Evolutionary conservation across 2,329 filamentous ascomycete species (phyloP).

Genomic region (Aspergillus melleus): DNA sequence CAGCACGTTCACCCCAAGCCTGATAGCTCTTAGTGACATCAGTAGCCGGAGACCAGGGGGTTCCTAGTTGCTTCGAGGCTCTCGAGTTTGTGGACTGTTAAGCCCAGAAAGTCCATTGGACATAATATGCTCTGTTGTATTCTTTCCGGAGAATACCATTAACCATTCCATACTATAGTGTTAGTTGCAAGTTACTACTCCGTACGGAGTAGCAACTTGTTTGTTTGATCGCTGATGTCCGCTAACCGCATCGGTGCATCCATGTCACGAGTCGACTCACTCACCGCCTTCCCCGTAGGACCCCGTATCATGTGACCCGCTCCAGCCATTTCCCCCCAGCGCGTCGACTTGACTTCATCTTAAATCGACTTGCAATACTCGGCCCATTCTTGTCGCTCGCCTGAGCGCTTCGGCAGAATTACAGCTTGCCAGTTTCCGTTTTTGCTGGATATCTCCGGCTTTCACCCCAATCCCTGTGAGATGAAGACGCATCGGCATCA

Average conservation of each 20-base stretch:
- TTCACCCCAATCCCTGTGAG: constrained; percentile 15
- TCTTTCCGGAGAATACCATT: too few species aligned
- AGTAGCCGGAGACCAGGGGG: background rate
- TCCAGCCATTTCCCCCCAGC: constrained; percentile 1
- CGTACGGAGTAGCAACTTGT: background rate
- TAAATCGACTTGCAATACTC: background rate
- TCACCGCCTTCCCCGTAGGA: constrained; percentile 8
- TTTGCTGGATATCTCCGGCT: background rate
- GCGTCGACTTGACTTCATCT: constrained; percentile 7
- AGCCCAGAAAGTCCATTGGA: too few species aligned
- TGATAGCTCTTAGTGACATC: background rate
- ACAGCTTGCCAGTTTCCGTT: background rate
- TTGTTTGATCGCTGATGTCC: background rate
- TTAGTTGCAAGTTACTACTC: too few species aligned
- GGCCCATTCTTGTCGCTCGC: background rate
- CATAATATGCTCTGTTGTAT: too few species aligned
- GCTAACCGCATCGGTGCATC: background rate
- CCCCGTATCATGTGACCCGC: constrained; percentile 7
- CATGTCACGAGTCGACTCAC: background rate
- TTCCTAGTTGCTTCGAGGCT: background rate
- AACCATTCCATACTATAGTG: too few species aligned
- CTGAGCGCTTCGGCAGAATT: background rate
- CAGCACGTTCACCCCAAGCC: too few species aligned
- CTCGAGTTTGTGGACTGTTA: too few species aligned
- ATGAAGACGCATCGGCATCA: constrained; percentile 48